Percentiles rank a stretch among this genome's conserved stretches.
Conservation (phyloP, 2,329 filamentous ascomycete genomes). For the Neofusicoccum cordaticola region DNA sequence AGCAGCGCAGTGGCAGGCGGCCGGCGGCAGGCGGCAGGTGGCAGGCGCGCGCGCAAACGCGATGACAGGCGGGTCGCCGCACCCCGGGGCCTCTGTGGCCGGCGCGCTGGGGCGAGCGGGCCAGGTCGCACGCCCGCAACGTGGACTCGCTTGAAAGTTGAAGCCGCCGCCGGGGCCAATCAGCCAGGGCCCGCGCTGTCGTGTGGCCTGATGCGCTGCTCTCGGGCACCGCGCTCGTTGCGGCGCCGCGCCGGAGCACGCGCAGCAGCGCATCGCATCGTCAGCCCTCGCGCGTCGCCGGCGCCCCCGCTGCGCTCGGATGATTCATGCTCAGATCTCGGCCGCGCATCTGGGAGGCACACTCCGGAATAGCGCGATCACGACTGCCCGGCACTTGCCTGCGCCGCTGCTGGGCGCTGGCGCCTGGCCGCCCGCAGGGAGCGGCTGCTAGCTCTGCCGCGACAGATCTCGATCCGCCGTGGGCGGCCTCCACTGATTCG, state of each 20-base stretch:
- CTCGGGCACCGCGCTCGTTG: not conserved
- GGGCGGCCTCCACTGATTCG: conserved; percentile 15
- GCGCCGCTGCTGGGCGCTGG: not conserved
- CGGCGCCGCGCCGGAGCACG: not conserved
- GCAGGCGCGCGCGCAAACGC: not conserved
- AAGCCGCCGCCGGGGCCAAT: conserved; percentile 5
- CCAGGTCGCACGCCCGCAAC: conserved; percentile 5
- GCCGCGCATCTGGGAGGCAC: conserved; percentile 7
- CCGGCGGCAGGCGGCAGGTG: not conserved
- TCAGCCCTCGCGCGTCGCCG: not conserved
- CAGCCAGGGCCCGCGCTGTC: conserved; percentile 1
- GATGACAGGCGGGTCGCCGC: conserved; percentile 10
- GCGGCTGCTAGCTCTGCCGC: conserved; percentile 11
- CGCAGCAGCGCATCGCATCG: conserved; percentile 9
- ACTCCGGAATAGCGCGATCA: not conserved
- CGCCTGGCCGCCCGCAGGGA: conserved; percentile 9
- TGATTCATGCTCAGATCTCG: conserved; percentile 13
- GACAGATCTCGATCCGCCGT: conserved; percentile 15
- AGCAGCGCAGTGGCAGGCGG: not conserved
- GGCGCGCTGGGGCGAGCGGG: conserved; percentile 3
- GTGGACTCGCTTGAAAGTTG: conserved; percentile 17
- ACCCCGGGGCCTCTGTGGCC: not conserved
- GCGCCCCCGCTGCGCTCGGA: conserved; percentile 9
- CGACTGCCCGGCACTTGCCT: conserved; percentile 8
- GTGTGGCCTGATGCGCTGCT: conserved; percentile 10